Conservation (phyloP, 176 grass and related monocot genomes). For the Triticum aestivum region DNA sequence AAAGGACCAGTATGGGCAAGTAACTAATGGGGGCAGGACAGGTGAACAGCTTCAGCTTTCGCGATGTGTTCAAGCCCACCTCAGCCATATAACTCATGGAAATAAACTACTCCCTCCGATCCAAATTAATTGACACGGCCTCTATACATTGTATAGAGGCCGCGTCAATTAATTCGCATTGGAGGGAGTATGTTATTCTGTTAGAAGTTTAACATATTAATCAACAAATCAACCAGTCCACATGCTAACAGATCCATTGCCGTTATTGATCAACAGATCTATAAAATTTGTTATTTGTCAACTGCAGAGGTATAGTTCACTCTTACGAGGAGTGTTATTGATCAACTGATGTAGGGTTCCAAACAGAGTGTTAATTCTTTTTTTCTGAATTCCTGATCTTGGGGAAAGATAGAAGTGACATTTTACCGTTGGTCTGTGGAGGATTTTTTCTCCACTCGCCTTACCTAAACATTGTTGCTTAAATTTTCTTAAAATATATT, state of each 20-base stretch:
- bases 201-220: not conserved
- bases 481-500: too few species aligned
- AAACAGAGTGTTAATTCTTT: not conserved
- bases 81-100: not conserved
- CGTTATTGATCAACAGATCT: not conserved
- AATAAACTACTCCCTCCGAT: not conserved
- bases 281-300: not conserved
- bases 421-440: not conserved
- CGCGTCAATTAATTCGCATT: too few species aligned
- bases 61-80: not conserved
- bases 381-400: not conserved
- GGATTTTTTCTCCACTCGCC: too few species aligned
- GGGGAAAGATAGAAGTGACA: not conserved
- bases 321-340: not conserved
- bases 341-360: not conserved
- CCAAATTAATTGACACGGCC: too few species aligned
- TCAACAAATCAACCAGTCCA: conserved; percentile 6
- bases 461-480: too few species aligned
- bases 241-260: not conserved
- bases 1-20: conserved; percentile 7
- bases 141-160: too few species aligned
- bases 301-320: not conserved
- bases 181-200: not conserved
- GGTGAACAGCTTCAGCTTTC: not conserved
- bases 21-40: conserved; percentile 17